These are phyloP conservation scores for Magnusiomyces sp. DNA, from an alignment of 1,139 yeast genomes.

Conservation along the genomic window DNA sequence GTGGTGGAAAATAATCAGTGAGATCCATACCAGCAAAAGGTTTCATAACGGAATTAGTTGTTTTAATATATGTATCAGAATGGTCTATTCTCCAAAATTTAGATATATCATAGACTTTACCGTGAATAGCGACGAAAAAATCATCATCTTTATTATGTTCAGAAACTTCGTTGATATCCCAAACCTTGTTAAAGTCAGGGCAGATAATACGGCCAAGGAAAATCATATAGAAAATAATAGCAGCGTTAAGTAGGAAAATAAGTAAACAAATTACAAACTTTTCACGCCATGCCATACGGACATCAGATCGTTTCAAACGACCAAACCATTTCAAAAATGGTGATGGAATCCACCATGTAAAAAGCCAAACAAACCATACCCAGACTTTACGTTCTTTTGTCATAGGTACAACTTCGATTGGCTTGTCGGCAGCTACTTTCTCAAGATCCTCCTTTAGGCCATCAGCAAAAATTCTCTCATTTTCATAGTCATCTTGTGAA, in stretches of 20 bases:
- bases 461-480: slow-evolving; percentile 22
- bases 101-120: slow-evolving; percentile 35
- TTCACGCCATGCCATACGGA: slow-evolving; percentile 37
- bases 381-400: slow-evolving; percentile 30
- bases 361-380: slow-evolving; percentile 33
- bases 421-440: slow-evolving; percentile 14
- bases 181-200: slow-evolving; percentile 35
- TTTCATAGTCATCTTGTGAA: slow-evolving; percentile 18
- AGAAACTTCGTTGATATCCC: slow-evolving; percentile 32
- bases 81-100: slow-evolving; percentile 35
- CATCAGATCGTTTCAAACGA: slow-evolving; percentile 34
- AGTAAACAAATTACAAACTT: slow-evolving; percentile 32
- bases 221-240: slow-evolving; percentile 36
- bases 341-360: slow-evolving; percentile 36
- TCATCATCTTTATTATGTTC: slow-evolving; percentile 32
- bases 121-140: slow-evolving; percentile 34
- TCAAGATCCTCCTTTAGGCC: slow-evolving; percentile 23
- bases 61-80: slow-evolving; percentile 31
- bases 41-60: slow-evolving; percentile 28
- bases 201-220: slow-evolving; percentile 33
- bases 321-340: slow-evolving; percentile 29
- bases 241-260: slow-evolving; percentile 31
- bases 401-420: slow-evolving; percentile 23
- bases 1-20: slow-evolving; percentile 35
- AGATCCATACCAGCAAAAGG: slow-evolving; percentile 29